These are phyloP conservation scores for Malassezia vespertilionis DNA, from an alignment of 1,284 basidiomycete species.

Conservation along the genomic window DNA sequence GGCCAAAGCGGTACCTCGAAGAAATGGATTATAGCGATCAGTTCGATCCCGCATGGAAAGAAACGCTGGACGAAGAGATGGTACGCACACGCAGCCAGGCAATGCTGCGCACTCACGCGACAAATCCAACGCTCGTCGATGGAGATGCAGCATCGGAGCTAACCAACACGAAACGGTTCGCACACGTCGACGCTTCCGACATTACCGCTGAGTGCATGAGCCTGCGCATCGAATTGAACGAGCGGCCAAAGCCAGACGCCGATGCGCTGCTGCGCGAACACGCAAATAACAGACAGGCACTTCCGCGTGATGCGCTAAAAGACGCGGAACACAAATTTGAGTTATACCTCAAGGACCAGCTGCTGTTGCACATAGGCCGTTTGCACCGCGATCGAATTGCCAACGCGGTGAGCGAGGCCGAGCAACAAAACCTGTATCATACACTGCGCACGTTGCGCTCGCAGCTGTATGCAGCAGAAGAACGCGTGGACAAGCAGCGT, in stretches of 20 bases:
- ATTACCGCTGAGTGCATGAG: conserved; percentile 61
- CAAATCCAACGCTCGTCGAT: conserved; percentile 64
- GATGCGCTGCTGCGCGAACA: not conserved
- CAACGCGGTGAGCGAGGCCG: conserved; percentile 39
- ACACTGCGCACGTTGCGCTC: conserved; percentile 27
- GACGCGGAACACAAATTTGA: conserved; percentile 45
- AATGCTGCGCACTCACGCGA: conserved; percentile 60
- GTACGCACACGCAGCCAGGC: conserved; percentile 49
- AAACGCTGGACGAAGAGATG: conserved; percentile 53
- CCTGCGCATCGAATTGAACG: conserved; percentile 11
- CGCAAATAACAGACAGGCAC: not conserved
- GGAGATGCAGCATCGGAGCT: conserved; percentile 59
- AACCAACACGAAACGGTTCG: conserved; percentile 58
- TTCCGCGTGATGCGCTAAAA: conserved; percentile 16
- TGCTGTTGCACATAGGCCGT: conserved; percentile 44
- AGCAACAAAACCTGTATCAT: conserved; percentile 43
- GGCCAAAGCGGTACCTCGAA: conserved; percentile 58
- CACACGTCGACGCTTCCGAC: conserved; percentile 57
- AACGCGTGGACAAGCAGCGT: conserved; percentile 26
- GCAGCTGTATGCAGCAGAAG: conserved; percentile 19
- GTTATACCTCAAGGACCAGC: conserved; percentile 46
- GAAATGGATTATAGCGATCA: conserved; percentile 49
- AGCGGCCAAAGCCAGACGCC: not conserved
- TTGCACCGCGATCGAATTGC: conserved; percentile 44
- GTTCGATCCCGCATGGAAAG: conserved; percentile 57